Evolutionary conservation across 768 basidiomycete genomes (phyloP), one percentile per base, ranked within the genome.

Genomic region (Collybiopsis confluens): DNA sequence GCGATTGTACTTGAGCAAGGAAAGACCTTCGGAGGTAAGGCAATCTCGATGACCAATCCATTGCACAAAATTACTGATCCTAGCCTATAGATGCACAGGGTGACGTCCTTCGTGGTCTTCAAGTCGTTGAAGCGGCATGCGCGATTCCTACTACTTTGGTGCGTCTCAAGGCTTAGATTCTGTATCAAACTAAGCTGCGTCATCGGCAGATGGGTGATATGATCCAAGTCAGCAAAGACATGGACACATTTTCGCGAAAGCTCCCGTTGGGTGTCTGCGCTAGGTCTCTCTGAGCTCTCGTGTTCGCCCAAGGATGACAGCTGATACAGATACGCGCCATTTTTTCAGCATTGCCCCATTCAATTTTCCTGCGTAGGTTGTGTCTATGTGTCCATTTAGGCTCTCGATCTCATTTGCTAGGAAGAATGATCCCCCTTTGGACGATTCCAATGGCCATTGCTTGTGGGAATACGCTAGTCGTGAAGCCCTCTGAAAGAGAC

Each of bases 401-500:
- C 13, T 15, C n/a, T 42, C 40, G 18, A 16, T 41, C 4, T 33
- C 18, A 36, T 30, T n/a, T 13, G 33, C 15, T 54, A 21, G 45
- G 9, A 57, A 90, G 88, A 7, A 96, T 96, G 93, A 98, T 98
- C 62, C 95, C 95, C 0, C 76, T 98, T 7, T 98, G 96, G 96
- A 87, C 93, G 0, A 94, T 98, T 60, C 88, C 88, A 41, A 84
- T 93, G 80, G 90, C 93, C n/a, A 75, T 83, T 24, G 86, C 86
- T 10, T 94, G 91, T 0, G 96, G 96, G 28, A 99, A 99, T 63
- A 93, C 96, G 0, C 79, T 99, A 38, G 79, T 99, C 56, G 75
- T 99, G 55, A 99, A 99, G 63, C 96, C 96, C 18, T 94, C 91
- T 1, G 96, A 99, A 66, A 85, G 96, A 24, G 95, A 97, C 65